phyloP scores from a whole-genome alignment of 2,329 filamentous ascomycete genomes.

The Aspergillus ibericus region DNA sequence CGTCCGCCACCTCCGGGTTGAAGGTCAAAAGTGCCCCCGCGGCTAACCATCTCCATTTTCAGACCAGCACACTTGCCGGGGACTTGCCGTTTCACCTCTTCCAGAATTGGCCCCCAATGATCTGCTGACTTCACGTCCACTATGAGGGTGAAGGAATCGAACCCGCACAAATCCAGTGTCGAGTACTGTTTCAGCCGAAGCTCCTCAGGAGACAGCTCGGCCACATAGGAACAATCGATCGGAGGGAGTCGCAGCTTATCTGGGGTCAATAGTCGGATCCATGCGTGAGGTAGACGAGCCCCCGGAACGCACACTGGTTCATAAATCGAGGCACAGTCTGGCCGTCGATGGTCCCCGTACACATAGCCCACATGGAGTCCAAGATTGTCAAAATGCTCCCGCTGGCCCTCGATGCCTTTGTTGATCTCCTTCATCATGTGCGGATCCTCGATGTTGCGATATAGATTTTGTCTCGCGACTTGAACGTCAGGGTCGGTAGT shows the following conservation, averaged over 20 bases:
- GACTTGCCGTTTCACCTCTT: neutral
- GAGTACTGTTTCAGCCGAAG: conserved; percentile 31
- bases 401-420: conserved; percentile 12
- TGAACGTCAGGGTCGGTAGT: conserved; percentile 27
- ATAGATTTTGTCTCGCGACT: conserved; percentile 9
- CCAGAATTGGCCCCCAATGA: neutral
- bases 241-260: conserved; percentile 12
- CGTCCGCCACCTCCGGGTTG: conserved; percentile 16
- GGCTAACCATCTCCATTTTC: conserved; percentile 3
- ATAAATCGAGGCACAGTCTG: conserved; percentile 40
- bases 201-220: conserved; percentile 30
- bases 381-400: conserved; percentile 18
- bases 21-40: conserved; percentile 27
- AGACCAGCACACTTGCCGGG: neutral
- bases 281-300: conserved; percentile 45
- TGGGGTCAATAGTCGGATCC: conserved; percentile 27
- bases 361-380: conserved; percentile 15
- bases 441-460: conserved; percentile 9
- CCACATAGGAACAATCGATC: conserved; percentile 39
- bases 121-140: conserved; percentile 10
- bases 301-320: conserved; percentile 39
- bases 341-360: conserved; percentile 22
- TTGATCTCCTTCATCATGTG: conserved; percentile 4
- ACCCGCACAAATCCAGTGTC: conserved; percentile 38
- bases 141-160: conserved; percentile 35